Evolutionary conservation across 2,329 filamentous ascomycete genomes (phyloP), one percentile per base, ranked within the genome.

Genomic region (Domatiomyces catenatus): DNA sequence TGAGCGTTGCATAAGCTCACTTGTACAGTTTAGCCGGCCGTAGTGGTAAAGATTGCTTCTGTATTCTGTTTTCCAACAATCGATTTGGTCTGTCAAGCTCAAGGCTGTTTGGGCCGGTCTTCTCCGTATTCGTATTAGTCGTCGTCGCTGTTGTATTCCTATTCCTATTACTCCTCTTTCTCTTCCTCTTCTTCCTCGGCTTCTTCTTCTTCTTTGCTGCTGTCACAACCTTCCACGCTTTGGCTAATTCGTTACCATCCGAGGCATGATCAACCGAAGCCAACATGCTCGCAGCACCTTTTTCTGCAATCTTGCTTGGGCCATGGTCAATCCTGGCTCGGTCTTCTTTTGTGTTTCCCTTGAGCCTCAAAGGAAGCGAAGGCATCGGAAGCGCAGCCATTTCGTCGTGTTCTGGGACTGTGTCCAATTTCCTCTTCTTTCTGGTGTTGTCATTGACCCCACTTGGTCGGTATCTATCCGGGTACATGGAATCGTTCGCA

Each of bases 381-480:
- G n/a, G n/a, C n/a, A n/a, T n/a, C n/a, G 8, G 55, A 48, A 44
- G 52, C 49, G 24, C 50, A 52, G 44, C 19, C 10, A 15, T 46
- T 42, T 20, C 24, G 42, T 20, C 28, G n/a, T n/a, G n/a, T 48
- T 22, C 10, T 8, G 18, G 20, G 10, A 17, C 47, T 10, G 54
- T 44, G 22, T 24, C 22, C 8, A 50, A 18, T 22, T 52, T 48
- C 24, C 51, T 50, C 48, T 53, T 57, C 39, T 47, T 53, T n/a
- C 44, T 58, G 19, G 51, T 55, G 24, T 57, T 58, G 36, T 56
- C 53, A 20, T 50, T 49, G 18, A 44, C n/a, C 2, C 51, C 52
- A 18, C 47, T 50, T 2, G 58, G 56, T n/a, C 58, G 53, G 54
- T 58, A 58, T 47, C 53, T 51, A 42, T 59, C 56, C 36, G 58